These are phyloP conservation scores for Ascochyta fabae DNA, from an alignment of 2,329 filamentous ascomycete genomes.

Conservation along the genomic window DNA sequence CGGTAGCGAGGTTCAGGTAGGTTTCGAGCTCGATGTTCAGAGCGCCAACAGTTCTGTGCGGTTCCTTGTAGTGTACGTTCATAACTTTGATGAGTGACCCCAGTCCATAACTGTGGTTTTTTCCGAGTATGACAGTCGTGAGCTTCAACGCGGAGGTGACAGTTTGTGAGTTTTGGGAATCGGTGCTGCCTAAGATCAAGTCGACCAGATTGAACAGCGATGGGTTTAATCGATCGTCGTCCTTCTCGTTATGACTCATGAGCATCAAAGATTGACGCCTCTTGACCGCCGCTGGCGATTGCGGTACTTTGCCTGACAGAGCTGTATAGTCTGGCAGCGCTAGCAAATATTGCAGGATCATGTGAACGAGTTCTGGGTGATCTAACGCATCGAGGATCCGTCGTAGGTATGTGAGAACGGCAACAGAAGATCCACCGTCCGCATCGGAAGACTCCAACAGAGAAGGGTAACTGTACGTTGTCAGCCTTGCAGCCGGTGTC, in stretches of 20 bases:
- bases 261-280: slow-evolving; percentile 90
- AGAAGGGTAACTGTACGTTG: slow-evolving; percentile 77
- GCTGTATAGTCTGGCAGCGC: slow-evolving; percentile 70
- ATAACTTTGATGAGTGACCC: slow-evolving; percentile 76
- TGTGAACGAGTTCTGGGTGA: slow-evolving; percentile 91
- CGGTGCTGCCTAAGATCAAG: slow-evolving; percentile 82
- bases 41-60: slow-evolving; percentile 72
- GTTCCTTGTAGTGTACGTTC: slow-evolving; percentile 60
- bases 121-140: slow-evolving; percentile 81
- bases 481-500: slow-evolving; percentile 17
- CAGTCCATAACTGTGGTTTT: slow-evolving; percentile 87
- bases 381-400: slow-evolving; percentile 90
- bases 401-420: slow-evolving; percentile 90
- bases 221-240: slow-evolving; percentile 78
- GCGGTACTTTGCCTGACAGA: slow-evolving; percentile 43
- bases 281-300: slow-evolving; percentile 69
- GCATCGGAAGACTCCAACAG: slow-evolving; percentile 95
- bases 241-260: slow-evolving; percentile 77
- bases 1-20: slow-evolving; percentile 71
- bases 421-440: slow-evolving; percentile 94
- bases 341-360: slow-evolving; percentile 90
- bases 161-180: slow-evolving; percentile 85
- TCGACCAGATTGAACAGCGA: slow-evolving; percentile 93
- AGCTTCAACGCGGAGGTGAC: slow-evolving; percentile 88
- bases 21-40: slow-evolving; percentile 77